phyloP scores from a whole-genome alignment of 2,329 filamentous ascomycete species.

The Amauroascus niger region DNA sequence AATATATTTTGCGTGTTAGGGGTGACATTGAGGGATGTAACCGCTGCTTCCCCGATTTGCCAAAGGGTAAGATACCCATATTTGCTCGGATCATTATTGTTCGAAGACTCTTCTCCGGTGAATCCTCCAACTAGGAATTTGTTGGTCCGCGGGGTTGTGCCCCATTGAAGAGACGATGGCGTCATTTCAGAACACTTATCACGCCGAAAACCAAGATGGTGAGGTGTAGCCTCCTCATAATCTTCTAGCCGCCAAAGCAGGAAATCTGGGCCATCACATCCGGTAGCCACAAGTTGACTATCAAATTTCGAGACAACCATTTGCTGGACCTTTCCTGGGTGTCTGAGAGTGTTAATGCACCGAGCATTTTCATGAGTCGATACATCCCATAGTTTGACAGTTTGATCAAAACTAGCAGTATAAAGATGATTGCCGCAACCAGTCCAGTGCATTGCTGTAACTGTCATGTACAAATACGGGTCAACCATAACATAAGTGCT shows the following conservation, averaged over 20 bases:
- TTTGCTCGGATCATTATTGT: constrained; percentile 27
- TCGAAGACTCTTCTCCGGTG: constrained; percentile 33
- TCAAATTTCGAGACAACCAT: constrained; percentile 39
- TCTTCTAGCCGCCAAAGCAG: constrained; percentile 27
- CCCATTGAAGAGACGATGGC: constrained; percentile 44
- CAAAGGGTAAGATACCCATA: constrained; percentile 48
- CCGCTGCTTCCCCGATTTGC: constrained; percentile 37
- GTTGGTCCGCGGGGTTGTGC: constrained; percentile 28
- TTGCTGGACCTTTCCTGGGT: constrained; percentile 43
- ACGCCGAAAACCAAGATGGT: not conserved
- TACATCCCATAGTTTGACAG: constrained; percentile 49
- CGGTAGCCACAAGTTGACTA: constrained; percentile 41
- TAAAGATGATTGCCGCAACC: constrained; percentile 39
- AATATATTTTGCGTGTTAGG: constrained; percentile 48
- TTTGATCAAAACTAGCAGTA: constrained; percentile 48
- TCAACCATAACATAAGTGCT: constrained; percentile 44
- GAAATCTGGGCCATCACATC: constrained; percentile 28
- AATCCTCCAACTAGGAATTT: constrained; percentile 48
- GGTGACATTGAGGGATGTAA: constrained; percentile 31
- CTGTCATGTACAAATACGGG: constrained; percentile 46
- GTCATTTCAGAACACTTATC: not conserved
- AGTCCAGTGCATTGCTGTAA: constrained; percentile 47
- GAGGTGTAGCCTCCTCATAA: constrained; percentile 3
- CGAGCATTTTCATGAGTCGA: constrained; percentile 20
- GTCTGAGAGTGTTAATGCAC: constrained; percentile 33